Percentiles rank a stretch among this genome's conserved stretches.
These are phyloP conservation scores for Cercophora newfieldiana DNA, from an alignment of 495 filamentous ascomycete species.

Conservation along the genomic window DNA sequence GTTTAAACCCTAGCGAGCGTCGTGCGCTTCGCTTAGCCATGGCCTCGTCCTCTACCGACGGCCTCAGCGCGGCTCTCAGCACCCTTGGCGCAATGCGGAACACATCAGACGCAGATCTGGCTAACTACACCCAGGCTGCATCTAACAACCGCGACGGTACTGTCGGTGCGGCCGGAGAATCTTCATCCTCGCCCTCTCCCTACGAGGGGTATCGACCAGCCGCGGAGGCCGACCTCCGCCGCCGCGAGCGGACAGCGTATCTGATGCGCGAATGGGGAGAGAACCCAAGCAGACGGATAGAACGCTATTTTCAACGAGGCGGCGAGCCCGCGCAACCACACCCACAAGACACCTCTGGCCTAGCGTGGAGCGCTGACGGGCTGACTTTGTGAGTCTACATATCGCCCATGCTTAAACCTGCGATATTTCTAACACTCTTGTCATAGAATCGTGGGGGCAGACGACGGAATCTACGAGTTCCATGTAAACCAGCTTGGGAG, in stretches of 20 bases:
- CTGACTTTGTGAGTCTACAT: constrained; percentile 61
- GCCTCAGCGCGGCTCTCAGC: not conserved
- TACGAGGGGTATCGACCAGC: not conserved
- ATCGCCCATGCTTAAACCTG: constrained; percentile 6
- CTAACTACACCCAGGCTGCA: not conserved
- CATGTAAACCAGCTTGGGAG: constrained; percentile 64
- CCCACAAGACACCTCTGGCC: constrained; percentile 60
- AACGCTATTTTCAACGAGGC: constrained; percentile 14
- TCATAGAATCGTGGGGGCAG: constrained; percentile 67
- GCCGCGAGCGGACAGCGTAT: constrained; percentile 25
- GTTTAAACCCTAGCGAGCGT: not conserved
- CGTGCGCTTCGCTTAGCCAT: not conserved
- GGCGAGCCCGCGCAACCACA: constrained; percentile 27
- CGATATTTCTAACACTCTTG: not conserved
- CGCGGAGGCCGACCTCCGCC: constrained; percentile 16
- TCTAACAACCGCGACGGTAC: not conserved
- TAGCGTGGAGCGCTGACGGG: constrained; percentile 71
- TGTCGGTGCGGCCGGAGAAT: not conserved
- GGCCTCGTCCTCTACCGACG: not conserved
- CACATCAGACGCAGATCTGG: not conserved
- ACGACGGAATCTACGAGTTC: constrained; percentile 74
- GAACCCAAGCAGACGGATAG: constrained; percentile 21
- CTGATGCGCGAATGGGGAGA: constrained; percentile 36
- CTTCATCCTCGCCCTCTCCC: not conserved
- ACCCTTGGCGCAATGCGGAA: not conserved